phyloP scores from a whole-genome alignment of 2,329 filamentous ascomycete species.

The Knoxdaviesia capensis region DNA sequence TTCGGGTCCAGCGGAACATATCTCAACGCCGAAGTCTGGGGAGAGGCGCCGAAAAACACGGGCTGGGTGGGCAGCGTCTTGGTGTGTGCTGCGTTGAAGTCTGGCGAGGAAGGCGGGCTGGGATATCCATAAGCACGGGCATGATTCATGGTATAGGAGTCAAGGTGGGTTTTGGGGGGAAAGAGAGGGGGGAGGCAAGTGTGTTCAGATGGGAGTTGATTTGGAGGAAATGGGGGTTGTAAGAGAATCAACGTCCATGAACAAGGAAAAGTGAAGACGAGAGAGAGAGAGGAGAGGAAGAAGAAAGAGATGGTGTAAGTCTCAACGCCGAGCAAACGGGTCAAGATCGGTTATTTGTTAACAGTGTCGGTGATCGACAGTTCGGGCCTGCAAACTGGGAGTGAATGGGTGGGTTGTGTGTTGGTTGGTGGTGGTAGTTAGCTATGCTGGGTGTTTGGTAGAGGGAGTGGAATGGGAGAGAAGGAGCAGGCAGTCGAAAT shows the following conservation, averaged over 20 bases:
- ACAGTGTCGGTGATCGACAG: background rate
- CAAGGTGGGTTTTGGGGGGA: background rate
- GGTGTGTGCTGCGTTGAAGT: constrained; percentile 16
- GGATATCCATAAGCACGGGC: constrained; percentile 34
- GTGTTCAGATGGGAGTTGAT: no score
- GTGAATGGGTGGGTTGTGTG: background rate
- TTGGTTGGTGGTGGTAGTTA: background rate
- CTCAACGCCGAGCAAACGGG: no score
- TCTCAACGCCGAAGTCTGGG: constrained; percentile 21
- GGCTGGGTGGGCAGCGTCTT: constrained; percentile 11
- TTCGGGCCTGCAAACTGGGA: background rate
- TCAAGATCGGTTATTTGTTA: background rate
- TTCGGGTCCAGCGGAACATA: constrained; percentile 48
- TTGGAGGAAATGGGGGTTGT: no score
- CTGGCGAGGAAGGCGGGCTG: constrained; percentile 36
- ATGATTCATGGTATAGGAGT: constrained; percentile 33
- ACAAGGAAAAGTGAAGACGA: background rate
- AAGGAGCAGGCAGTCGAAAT: background rate
- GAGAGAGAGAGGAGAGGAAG: background rate
- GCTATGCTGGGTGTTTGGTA: background rate
- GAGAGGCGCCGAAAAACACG: constrained; percentile 12
- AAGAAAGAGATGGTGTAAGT: constrained; percentile 1
- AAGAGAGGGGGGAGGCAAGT: background rate
- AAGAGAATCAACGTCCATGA: no score
- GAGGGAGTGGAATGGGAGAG: background rate